Base-by-base conservation (phyloP, 1,284 basidiomycete species). In the Cryptococcus floricola region DNA sequence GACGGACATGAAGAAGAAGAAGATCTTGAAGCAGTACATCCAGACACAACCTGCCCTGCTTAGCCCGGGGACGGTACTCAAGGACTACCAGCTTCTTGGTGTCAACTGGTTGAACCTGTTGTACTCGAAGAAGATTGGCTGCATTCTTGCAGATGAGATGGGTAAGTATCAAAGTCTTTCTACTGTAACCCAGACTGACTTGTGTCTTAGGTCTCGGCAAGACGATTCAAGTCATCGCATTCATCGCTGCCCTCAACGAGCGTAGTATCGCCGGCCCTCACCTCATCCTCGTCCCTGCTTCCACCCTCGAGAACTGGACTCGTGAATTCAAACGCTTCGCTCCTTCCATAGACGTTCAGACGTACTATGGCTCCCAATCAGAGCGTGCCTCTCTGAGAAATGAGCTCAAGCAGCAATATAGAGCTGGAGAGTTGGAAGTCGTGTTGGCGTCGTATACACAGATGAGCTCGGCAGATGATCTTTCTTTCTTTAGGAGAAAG, bases 81-180 rank as follows among this genome's bases (percentile, higher is more conserved):
- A 98, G 79, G 92, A 96, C 67, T 99, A 98, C 75, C 95, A 98
- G 77, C 80, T 98, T 56, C 81, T 96, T 53, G 96, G 96, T n/a
- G 83, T 98, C 59, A 98, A 97, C 73, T 99, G 96, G 96, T 81
- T 99, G 61, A 86, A 91, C 73, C 77, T 98, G 28, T 80, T 98
- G 46, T 94, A 93, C 73, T 82, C 81, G 52, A 87, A 85, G 68
- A 82, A 83, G 57, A 83, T 89, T 50, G 94, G 91, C 58, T 97
- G 94, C 76, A 99, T 99, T 71, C 82, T 99, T 28, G 95, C 95
- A 1, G 95, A 99, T 77, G 93, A 97, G 77, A 97, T 97, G 94
- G 92, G 93, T 87, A 71, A 65, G 84, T 81, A 38, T 18, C 5
- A 34, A 46, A 28, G 52, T 53, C 16, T 27, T 4, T n/a, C 25